These are phyloP conservation scores for Penicillium angulare DNA, from an alignment of 495 filamentous ascomycete genomes.

Conservation along the genomic window DNA sequence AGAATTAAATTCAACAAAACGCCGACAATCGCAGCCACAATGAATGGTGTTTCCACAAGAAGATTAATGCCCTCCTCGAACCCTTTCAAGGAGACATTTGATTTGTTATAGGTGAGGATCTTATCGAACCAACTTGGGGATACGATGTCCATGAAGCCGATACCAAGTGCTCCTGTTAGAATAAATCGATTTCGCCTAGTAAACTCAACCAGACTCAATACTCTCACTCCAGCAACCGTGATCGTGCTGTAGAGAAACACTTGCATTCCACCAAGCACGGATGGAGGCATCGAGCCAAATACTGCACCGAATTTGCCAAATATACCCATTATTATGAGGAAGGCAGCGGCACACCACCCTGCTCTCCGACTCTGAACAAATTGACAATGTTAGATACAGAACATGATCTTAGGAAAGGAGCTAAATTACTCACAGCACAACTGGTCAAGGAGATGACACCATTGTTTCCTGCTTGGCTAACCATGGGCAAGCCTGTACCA, in stretches of 20 bases:
- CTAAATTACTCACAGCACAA: constrained; percentile 59
- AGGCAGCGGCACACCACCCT: constrained; percentile 49
- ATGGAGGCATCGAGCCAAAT: constrained; percentile 72
- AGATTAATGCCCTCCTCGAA: constrained; percentile 77
- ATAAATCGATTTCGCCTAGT: constrained; percentile 81
- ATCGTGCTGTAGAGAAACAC: constrained; percentile 82
- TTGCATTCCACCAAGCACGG: constrained; percentile 84
- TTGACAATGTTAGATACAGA: background rate
- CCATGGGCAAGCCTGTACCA: constrained; percentile 75
- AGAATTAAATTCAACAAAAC: constrained; percentile 68
- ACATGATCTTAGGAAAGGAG: background rate
- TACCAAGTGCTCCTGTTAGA: constrained; percentile 65
- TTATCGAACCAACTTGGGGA: constrained; percentile 67
- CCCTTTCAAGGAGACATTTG: constrained; percentile 63
- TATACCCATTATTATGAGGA: constrained; percentile 77
- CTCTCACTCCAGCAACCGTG: constrained; percentile 74
- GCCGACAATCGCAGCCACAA: constrained; percentile 63
- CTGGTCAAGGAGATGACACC: constrained; percentile 80
- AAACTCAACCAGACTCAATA: constrained; percentile 70
- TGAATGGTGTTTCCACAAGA: constrained; percentile 65
- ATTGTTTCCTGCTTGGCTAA: constrained; percentile 77
- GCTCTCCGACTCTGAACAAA: constrained; percentile 35
- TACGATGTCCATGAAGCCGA: constrained; percentile 75
- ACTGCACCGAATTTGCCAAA: constrained; percentile 84
- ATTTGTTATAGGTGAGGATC: constrained; percentile 66